phyloP scores from a whole-genome alignment of 352 stramenopile species.

The Phytophthora idaei region DNA sequence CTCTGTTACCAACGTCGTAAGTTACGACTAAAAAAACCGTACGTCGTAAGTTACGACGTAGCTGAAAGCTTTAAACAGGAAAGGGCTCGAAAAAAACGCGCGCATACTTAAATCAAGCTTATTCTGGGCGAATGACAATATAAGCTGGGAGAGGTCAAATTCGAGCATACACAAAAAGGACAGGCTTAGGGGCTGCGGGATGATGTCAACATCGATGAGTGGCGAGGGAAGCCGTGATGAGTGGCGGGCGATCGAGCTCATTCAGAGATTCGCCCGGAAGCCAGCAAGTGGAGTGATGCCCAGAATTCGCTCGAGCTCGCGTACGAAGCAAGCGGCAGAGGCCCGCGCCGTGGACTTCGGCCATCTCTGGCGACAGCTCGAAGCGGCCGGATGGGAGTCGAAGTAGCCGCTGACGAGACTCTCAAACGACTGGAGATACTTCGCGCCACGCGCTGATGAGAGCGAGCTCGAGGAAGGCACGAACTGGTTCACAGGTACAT shows the following conservation, averaged over 20 bases:
- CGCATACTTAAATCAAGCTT: slow-evolving; percentile 16
- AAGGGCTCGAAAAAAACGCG: slow-evolving; percentile 6
- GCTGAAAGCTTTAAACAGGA: slow-evolving; percentile 4
- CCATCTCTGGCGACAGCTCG: slow-evolving; percentile 13
- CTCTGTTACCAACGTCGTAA: slow-evolving; percentile 19
- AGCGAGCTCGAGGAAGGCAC: background rate
- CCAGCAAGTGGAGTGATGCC: background rate
- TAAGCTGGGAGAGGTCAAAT: slow-evolving; percentile 1
- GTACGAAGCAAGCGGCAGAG: background rate
- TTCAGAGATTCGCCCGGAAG: background rate
- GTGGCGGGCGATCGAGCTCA: slow-evolving; percentile 2
- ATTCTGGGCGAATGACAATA: slow-evolving; percentile 1
- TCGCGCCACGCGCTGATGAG: background rate
- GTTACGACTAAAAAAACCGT: slow-evolving; percentile 4
- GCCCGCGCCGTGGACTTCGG: background rate
- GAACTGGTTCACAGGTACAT: slow-evolving; percentile 1
- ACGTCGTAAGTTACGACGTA: slow-evolving; percentile 20
- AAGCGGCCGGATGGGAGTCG: background rate
- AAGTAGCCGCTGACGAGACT: slow-evolving; percentile 1
- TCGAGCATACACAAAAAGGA: background rate
- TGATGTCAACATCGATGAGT: background rate
- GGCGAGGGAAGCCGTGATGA: background rate
- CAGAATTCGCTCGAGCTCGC: background rate
- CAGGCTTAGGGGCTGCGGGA: background rate
- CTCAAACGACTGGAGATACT: slow-evolving; percentile 1